Evolutionary conservation across 441 rosid genomes (phyloP), one percentile per base, ranked within the genome.

Genomic region (Euphorbia schlechtendalii): DNA sequence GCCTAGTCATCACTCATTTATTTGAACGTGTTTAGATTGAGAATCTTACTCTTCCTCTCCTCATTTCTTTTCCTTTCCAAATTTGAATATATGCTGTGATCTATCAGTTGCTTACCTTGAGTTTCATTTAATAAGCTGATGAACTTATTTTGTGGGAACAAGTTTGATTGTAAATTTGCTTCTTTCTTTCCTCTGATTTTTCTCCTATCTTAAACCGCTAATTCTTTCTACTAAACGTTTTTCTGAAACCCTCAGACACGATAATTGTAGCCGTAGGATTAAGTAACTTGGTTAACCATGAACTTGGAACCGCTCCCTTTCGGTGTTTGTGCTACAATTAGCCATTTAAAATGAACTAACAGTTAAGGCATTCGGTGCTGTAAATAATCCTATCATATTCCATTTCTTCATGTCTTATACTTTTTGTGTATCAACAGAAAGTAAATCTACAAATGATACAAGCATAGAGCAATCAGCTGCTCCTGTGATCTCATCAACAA

Each of bases 381-480:
- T n/a, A n/a, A n/a, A n/a, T n/a, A n/a, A n/a, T n/a, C n/a, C n/a
- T n/a, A n/a, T n/a, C n/a, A n/a, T n/a, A n/a, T n/a, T n/a, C n/a
- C n/a, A n/a, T n/a, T n/a, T n/a, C n/a, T n/a, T n/a, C n/a, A n/a
- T n/a, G n/a, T n/a, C n/a, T n/a, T n/a, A n/a, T n/a, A n/a, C n/a
- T n/a, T n/a, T n/a, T n/a, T n/a, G n/a, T n/a, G n/a, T n/a, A 27
- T 27, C 30, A 27, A 27, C 30, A 76, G 97, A 82, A 61, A 83
- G 81, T 77, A 90, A 84, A 77, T 90, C 87, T 13, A 76, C 84
- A 3, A 87, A 71, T 72, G 87, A 83, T 64, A 76, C 84, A 43
- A 82, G 89, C 73, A 85, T 68, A 77, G 92, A 84, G 71, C 97
- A 90, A 65, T 95, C 91, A 3, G 70, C 79, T 67, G 84, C 78